Evolutionary conservation across 2,329 filamentous ascomycete species (phyloP), one percentile per base, ranked within the genome.

Genomic region (Diaporthe capsici): DNA sequence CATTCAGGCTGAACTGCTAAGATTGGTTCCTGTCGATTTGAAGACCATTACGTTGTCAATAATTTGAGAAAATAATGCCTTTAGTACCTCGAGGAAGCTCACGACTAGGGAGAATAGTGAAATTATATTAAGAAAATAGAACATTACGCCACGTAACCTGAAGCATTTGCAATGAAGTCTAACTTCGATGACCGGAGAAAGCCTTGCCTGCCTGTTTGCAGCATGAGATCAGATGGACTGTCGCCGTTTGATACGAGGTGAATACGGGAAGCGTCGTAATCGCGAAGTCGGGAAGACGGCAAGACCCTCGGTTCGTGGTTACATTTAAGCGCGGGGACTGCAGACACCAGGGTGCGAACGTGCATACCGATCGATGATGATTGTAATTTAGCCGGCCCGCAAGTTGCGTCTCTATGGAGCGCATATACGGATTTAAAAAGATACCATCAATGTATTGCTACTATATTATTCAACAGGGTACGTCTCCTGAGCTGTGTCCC

Each of bases 1-100:
- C 17, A 7, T 57, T 57, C 53, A 57, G 53, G 53, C 53, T 57
- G 53, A 57, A 57, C 53, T 57, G 28, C 28, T 34, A 57, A 57
- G 28, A 22, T 57, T 22, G 22, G 53, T 57, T 8, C 15, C 28
- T 57, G 53, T 57, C 17, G 28, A 34, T 34, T 28, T 34, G 28
- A 22, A 57, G 15, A 17, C 28, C 13, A 20, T 57, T 57, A 17
- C 28, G 20, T 22, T 34, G 53, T 22, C 53, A 57, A 57, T 22
- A 12, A 22, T 12, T 57, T 7, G 25, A 31, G n/a, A 51, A n/a
- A n/a, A 25, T 10, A 51, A n/a, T 51, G 10, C 9, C 49, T 51
- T 25, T 9, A 51, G 49, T 51, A n/a, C 49, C 51, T 55, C 28
- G n/a, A 55, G 53, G 17, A 57, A 17, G 8, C 17, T 34, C 25